Evolutionary conservation across 306 rosid genomes (phyloP).

Genomic region (Vicia villosa): DNA sequence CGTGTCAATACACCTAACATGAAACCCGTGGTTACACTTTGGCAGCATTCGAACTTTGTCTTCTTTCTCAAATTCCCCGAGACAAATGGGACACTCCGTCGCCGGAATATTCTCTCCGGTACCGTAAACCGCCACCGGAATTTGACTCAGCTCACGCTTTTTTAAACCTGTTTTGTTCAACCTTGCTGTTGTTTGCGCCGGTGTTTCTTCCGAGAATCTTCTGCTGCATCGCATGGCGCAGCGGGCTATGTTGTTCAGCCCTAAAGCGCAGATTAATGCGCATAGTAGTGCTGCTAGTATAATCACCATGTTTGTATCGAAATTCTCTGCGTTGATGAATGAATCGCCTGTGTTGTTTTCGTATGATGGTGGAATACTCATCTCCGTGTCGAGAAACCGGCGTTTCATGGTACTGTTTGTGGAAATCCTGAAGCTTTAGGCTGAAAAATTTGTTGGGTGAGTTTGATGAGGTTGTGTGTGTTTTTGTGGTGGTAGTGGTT

Average conservation of each 20-base stretch:
- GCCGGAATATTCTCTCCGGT: slow-evolving; percentile 49
- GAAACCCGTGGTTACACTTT: slow-evolving; percentile 82
- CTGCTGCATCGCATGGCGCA: slow-evolving; percentile 58
- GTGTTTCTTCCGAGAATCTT: slow-evolving; percentile 44
- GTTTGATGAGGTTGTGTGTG: not conserved
- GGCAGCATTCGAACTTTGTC: slow-evolving; percentile 74
- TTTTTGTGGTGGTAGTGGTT: not conserved
- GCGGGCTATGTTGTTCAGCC: slow-evolving; percentile 71
- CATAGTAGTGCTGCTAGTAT: slow-evolving; percentile 72
- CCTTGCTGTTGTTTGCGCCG: slow-evolving; percentile 46
- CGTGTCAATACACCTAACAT: slow-evolving; percentile 76
- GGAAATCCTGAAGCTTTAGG: slow-evolving; percentile 4
- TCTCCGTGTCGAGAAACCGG: slow-evolving; percentile 41
- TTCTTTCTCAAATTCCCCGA: slow-evolving; percentile 74
- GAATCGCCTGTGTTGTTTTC: slow-evolving; percentile 42
- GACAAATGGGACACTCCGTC: slow-evolving; percentile 86
- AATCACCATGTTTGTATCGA: slow-evolving; percentile 86
- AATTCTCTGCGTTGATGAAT: slow-evolving; percentile 46
- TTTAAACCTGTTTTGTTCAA: slow-evolving; percentile 58
- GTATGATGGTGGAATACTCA: slow-evolving; percentile 42
- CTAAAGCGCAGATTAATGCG: slow-evolving; percentile 70
- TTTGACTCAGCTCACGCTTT: slow-evolving; percentile 52
- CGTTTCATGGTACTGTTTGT: slow-evolving; percentile 35
- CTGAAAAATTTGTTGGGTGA: slow-evolving; percentile 15
- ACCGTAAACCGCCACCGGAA: slow-evolving; percentile 73